These are phyloP conservation scores for Ustulina deusta DNA, from an alignment of 2,329 filamentous ascomycete species.

Conservation along the genomic window DNA sequence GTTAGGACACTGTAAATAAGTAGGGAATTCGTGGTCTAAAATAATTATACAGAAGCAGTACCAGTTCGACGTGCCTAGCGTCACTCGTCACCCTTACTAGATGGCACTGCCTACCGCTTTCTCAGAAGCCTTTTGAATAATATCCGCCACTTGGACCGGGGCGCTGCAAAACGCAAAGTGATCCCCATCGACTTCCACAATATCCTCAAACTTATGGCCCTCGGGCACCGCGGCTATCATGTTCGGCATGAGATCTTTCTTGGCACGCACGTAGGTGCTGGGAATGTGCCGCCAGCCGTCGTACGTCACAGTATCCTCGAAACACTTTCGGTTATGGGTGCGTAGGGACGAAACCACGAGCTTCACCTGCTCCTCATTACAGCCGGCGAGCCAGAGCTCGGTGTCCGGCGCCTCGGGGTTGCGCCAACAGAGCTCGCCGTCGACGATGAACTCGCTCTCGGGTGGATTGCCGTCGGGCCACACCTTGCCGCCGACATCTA, in stretches of 20 bases:
- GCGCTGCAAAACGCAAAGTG: conserved; percentile 38
- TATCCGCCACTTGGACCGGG: conserved; percentile 31
- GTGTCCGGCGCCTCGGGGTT: conserved; percentile 17
- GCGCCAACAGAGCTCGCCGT: conserved; percentile 35
- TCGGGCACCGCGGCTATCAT: conserved; percentile 33
- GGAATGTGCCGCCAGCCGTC: conserved; percentile 38
- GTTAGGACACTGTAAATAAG: not conserved
- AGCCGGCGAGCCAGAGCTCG: conserved; percentile 24
- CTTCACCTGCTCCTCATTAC: conserved; percentile 27
- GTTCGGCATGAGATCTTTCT: conserved; percentile 34
- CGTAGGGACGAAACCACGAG: conserved; percentile 23
- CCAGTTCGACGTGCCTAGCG: not conserved
- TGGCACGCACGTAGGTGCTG: conserved; percentile 34
- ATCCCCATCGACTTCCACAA: conserved; percentile 35
- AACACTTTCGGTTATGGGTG: conserved; percentile 35
- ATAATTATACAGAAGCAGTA: not conserved
- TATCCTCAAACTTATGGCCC: conserved; percentile 39
- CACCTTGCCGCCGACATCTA: conserved; percentile 38
- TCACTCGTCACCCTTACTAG: not conserved
- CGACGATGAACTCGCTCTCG: conserved; percentile 15
- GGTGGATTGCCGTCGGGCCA: conserved; percentile 35
- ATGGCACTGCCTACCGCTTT: conserved; percentile 18
- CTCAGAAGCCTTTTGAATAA: conserved; percentile 30
- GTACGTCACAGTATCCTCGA: conserved; percentile 32
- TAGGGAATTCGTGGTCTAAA: not conserved